A percentile compares a stretch with the other conserved stretches of the same genome.
Evolutionary conservation across 2,329 filamentous ascomycete genomes (phyloP).

Genomic region (Penicillium sp.): DNA sequence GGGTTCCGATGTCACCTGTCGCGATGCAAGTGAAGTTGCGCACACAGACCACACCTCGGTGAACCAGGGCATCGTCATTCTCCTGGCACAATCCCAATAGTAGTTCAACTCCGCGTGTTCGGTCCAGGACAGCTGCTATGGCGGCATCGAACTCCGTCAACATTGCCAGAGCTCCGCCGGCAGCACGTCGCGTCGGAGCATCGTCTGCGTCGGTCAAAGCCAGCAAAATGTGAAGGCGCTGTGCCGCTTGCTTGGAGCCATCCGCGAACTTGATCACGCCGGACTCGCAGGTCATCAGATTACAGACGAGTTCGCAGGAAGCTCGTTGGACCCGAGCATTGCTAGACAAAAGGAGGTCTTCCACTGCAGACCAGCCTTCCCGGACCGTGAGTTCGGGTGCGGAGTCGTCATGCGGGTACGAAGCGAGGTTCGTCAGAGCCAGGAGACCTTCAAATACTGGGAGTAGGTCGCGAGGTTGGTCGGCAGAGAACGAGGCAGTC

Average conservation of each 20-base stretch:
- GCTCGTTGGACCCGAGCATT: constrained; percentile 78
- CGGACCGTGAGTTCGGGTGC: constrained; percentile 70
- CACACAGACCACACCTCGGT: constrained; percentile 71
- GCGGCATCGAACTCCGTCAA: constrained; percentile 75
- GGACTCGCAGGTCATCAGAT: constrained; percentile 57
- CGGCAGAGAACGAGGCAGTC: constrained; percentile 48
- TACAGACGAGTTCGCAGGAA: constrained; percentile 85
- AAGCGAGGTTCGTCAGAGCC: constrained; percentile 90
- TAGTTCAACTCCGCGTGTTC: constrained; percentile 70
- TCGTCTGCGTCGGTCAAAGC: constrained; percentile 88
- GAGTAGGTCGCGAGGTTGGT: constrained; percentile 69
- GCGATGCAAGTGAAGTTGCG: constrained; percentile 65
- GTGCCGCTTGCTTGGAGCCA: constrained; percentile 62
- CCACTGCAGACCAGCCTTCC: constrained; percentile 69
- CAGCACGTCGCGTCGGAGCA: constrained; percentile 71
- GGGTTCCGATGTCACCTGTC: constrained; percentile 62
- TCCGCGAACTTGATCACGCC: constrained; percentile 48
- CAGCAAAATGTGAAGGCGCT: constrained; percentile 77
- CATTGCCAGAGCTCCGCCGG: constrained; percentile 83
- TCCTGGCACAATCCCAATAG: constrained; percentile 78
- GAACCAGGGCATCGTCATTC: constrained; percentile 50
- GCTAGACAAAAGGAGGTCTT: constrained; percentile 76
- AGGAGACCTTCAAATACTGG: constrained; percentile 88
- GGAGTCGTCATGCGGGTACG: constrained; percentile 43
- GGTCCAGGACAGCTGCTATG: constrained; percentile 66